phyloP scores from a whole-genome alignment of 2,329 filamentous ascomycete genomes.

The Periconia digitata region DNA sequence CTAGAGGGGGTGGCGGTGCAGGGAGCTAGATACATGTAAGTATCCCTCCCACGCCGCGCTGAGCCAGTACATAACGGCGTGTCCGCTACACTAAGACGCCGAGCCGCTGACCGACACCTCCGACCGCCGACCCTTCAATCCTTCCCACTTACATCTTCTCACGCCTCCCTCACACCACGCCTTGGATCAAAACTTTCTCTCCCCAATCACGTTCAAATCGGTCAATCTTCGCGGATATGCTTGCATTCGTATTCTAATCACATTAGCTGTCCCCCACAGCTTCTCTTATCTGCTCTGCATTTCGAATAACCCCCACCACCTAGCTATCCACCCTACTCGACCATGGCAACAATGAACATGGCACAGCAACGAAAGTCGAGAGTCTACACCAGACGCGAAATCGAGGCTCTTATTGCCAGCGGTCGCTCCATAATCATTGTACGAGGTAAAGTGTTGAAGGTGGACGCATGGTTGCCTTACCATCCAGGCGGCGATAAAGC shows the following conservation, averaged over 20 bases:
- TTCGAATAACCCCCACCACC: not conserved
- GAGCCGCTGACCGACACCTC: no score
- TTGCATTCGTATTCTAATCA: not conserved
- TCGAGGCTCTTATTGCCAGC: conserved; percentile 82
- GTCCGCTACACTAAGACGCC: not conserved
- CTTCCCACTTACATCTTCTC: not conserved
- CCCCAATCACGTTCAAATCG: not conserved
- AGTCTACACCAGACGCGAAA: conserved; percentile 62
- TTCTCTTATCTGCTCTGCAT: not conserved
- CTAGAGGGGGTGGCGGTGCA: not conserved
- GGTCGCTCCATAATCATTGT: conserved; percentile 80
- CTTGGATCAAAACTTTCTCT: not conserved
- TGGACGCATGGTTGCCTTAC: conserved; percentile 84
- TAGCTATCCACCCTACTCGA: not conserved
- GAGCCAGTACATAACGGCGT: not conserved
- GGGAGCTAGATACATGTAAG: not conserved
- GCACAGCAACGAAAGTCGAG: conserved; percentile 46
- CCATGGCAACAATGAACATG: conserved; percentile 27
- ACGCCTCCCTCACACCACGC: not conserved
- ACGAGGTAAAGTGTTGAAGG: conserved; percentile 78
- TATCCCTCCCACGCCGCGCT: no score
- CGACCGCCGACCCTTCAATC: no score
- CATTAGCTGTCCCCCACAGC: not conserved
- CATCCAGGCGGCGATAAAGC: conserved; percentile 92
- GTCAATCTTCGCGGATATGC: conserved; percentile 5